Conservation (phyloP, 108 stramenopile genomes). For the Licmophora abbreviata region DNA sequence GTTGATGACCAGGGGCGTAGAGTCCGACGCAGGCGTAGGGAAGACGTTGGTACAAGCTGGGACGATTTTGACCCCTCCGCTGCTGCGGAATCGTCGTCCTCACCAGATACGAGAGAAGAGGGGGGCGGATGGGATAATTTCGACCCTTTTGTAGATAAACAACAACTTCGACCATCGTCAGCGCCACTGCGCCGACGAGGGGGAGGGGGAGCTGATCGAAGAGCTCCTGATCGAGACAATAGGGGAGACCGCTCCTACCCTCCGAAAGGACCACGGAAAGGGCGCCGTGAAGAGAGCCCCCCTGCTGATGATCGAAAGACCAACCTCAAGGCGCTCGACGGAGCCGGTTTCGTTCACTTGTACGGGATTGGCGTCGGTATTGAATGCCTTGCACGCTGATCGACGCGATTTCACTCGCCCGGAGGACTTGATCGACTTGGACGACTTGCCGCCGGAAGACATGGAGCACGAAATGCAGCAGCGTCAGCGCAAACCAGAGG, state of each 20-base stretch:
- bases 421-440: conserved; percentile 26
- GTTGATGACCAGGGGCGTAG: conserved; percentile 12
- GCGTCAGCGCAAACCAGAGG: conserved; percentile 52
- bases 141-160: background rate
- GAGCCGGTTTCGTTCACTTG: conserved; percentile 72
- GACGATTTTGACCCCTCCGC: conserved; percentile 16
- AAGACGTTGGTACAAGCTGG: conserved; percentile 7
- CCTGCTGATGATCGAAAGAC: conserved; percentile 33
- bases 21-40: conserved; percentile 5
- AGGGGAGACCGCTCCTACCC: background rate
- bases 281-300: background rate
- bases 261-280: background rate
- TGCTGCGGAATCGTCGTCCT: background rate
- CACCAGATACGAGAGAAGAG: background rate
- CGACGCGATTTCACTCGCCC: conserved; percentile 41
- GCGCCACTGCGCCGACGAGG: background rate
- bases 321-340: conserved; percentile 65
- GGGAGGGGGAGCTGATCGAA: conserved; percentile 1
- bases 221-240: background rate
- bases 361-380: conserved; percentile 74
- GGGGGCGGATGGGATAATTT: conserved; percentile 5
- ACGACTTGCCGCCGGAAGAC: conserved; percentile 15
- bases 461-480: conserved; percentile 5
- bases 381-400: conserved; percentile 69
- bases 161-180: background rate